phyloP scores from a whole-genome alignment of 148 eudicot genomes.

The Vaccinium darrowii region DNA sequence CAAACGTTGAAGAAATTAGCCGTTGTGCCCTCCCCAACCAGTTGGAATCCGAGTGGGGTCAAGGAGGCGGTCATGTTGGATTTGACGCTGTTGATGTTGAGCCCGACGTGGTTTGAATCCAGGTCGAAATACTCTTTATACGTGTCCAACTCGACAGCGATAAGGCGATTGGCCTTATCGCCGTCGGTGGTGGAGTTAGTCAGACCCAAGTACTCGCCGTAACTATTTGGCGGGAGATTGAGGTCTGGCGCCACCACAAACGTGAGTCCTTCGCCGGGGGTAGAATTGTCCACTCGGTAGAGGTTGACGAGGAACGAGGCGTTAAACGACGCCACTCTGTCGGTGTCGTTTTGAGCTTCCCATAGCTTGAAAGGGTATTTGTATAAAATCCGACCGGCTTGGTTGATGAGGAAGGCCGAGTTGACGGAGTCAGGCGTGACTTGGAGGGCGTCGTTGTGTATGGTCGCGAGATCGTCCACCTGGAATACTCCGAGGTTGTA shows the following conservation, averaged over 20 bases:
- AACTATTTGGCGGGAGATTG: slow-evolving; percentile 38
- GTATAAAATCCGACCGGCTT: slow-evolving; percentile 50
- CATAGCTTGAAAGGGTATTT: slow-evolving; percentile 41
- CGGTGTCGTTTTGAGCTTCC: slow-evolving; percentile 22
- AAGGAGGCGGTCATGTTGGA: slow-evolving; percentile 38
- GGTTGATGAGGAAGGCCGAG: slow-evolving; percentile 20
- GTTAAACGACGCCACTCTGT: slow-evolving; percentile 54
- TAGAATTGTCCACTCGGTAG: slow-evolving; percentile 9
- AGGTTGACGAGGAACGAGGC: slow-evolving; percentile 58
- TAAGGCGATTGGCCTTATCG: slow-evolving; percentile 25
- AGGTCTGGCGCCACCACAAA: slow-evolving; percentile 59
- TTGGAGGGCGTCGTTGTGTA: slow-evolving; percentile 61
- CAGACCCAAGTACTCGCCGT: slow-evolving; percentile 56
- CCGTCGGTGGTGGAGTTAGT: slow-evolving; percentile 64
- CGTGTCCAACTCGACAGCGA: slow-evolving; percentile 84
- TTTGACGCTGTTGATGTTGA: slow-evolving; percentile 49
- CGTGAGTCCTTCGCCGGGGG: slow-evolving; percentile 64
- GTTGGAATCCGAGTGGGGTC: slow-evolving; percentile 33
- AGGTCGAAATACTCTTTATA: slow-evolving; percentile 54
- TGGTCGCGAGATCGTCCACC: slow-evolving; percentile 11
- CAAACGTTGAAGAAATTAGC: slow-evolving; percentile 61
- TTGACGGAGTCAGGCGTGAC: slow-evolving; percentile 68
- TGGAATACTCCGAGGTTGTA: slow-evolving; percentile 7
- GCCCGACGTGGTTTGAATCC: slow-evolving; percentile 69
- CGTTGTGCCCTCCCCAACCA: slow-evolving; percentile 25